Conservation (phyloP, 1,284 basidiomycete species). For the Malassezia brasiliensis region DNA sequence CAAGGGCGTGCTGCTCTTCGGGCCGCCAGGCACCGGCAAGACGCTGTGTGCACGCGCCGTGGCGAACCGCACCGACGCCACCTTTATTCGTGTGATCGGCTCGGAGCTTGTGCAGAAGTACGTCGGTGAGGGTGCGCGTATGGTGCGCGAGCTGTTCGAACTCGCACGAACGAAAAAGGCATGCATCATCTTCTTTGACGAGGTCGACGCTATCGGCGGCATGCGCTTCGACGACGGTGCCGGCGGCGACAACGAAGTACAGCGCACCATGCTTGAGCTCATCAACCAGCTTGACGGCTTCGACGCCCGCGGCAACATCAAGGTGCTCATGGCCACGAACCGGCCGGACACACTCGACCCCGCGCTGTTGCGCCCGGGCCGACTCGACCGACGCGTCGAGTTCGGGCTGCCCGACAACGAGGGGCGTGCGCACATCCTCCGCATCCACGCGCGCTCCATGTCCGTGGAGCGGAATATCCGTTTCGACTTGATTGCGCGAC, state of each 20-base stretch:
- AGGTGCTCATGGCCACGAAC: constrained; percentile 99
- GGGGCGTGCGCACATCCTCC: constrained; percentile 89
- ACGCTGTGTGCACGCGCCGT: constrained; percentile 96
- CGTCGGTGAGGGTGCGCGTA: constrained; percentile 94
- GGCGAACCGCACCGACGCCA: constrained; percentile 95
- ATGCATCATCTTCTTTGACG: constrained; percentile 99
- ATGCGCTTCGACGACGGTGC: constrained; percentile 99
- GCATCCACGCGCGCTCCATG: constrained; percentile 93
- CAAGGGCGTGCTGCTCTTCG: constrained; percentile 92
- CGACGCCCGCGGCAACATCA: constrained; percentile 96
- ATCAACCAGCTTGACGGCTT: constrained; percentile 99
- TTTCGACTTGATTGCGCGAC: constrained; percentile 88
- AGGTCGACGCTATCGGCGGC: constrained; percentile 93
- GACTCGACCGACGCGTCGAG: constrained; percentile 89
- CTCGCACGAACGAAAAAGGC: constrained; percentile 99
- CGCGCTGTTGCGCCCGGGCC: constrained; percentile 86
- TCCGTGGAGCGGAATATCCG: constrained; percentile 93
- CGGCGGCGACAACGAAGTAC: constrained; percentile 97
- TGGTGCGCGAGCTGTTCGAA: constrained; percentile 98
- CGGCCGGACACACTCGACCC: constrained; percentile 96
- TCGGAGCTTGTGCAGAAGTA: constrained; percentile 99
- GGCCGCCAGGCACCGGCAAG: constrained; percentile 93
- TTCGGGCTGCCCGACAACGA: constrained; percentile 92
- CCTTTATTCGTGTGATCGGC: constrained; percentile 97
- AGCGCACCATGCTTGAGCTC: constrained; percentile 98